A percentile compares a stretch with the other conserved stretches of the same genome.
Conservation (phyloP, 345 rosid species). For the Dimocarpus longan region DNA sequence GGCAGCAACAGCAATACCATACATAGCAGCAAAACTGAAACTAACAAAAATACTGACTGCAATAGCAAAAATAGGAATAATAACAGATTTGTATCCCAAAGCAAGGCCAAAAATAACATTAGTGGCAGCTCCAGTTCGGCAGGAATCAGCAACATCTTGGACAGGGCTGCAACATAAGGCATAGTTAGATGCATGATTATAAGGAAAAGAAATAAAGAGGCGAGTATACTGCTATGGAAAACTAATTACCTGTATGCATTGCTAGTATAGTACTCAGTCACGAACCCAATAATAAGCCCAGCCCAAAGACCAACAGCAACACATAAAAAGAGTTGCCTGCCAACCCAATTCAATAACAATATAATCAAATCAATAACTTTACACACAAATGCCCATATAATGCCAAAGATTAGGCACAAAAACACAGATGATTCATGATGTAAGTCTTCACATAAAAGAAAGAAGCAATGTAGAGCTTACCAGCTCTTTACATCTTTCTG, state of each 20-base stretch:
- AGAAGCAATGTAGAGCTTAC: constrained; percentile 33
- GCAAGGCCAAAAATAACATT: constrained; percentile 82
- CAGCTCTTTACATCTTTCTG: constrained; percentile 75
- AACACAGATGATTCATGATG: background rate
- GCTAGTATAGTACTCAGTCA: constrained; percentile 75
- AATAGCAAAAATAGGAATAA: constrained; percentile 76
- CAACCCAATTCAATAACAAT: constrained; percentile 20
- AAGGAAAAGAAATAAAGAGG: background rate
- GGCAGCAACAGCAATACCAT: constrained; percentile 79
- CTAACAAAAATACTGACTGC: constrained; percentile 72
- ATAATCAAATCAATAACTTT: background rate
- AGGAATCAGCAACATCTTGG: constrained; percentile 97
- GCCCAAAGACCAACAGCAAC: constrained; percentile 86
- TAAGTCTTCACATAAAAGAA: background rate
- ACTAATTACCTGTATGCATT: constrained; percentile 61
- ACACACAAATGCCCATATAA: background rate
- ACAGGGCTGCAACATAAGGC: constrained; percentile 70
- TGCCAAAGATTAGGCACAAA: background rate
- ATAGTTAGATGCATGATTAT: background rate
- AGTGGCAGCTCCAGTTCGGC: constrained; percentile 89
- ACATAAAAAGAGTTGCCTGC: constrained; percentile 75
- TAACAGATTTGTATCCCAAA: constrained; percentile 74
- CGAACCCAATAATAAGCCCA: constrained; percentile 78
- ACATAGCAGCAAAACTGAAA: constrained; percentile 81
- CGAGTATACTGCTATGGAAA: background rate